Percentiles rank a stretch among this genome's conserved stretches.
Evolutionary conservation across 78 protist genomes (phyloP).

Genomic region (Dictyostelium firmibasis): DNA sequence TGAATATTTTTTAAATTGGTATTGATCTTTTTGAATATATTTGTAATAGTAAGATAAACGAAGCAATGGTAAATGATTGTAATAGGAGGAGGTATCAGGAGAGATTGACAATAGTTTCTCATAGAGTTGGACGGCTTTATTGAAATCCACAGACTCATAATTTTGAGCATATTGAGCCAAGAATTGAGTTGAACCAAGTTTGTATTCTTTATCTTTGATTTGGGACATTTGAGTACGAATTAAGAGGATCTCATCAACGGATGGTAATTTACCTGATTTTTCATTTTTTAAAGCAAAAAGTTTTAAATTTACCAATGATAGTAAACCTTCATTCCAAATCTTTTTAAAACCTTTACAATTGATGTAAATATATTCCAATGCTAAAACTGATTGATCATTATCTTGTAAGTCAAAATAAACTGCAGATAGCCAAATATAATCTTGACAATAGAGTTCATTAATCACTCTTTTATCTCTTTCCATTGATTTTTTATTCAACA

Average conservation of each 20-base stretch:
- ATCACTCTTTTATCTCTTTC: not conserved
- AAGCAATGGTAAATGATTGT: not conserved
- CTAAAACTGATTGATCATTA: not conserved
- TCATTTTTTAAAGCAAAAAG: not conserved
- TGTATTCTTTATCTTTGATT: not conserved
- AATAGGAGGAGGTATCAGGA: not conserved
- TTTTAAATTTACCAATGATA: not conserved
- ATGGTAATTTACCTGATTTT: not conserved
- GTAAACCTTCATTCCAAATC: constrained; percentile 1
- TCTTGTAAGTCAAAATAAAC: not conserved
- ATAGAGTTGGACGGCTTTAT: not conserved
- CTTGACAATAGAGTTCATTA: not conserved
- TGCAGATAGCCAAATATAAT: not conserved
- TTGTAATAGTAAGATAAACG: not conserved
- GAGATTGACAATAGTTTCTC: not conserved
- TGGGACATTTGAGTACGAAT: not conserved
- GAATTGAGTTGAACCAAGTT: not conserved
- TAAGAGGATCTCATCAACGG: not conserved
- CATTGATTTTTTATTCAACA: not conserved
- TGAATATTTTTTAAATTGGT: not conserved
- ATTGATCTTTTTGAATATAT: not conserved
- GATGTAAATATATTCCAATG: not conserved
- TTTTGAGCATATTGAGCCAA: not conserved
- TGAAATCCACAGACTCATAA: not conserved
- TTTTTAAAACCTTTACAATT: not conserved